Evolutionary conservation across 1,139 yeast species (phyloP), one percentile per base, ranked within the genome.

Genomic region (Geotrichum aggregatum): DNA sequence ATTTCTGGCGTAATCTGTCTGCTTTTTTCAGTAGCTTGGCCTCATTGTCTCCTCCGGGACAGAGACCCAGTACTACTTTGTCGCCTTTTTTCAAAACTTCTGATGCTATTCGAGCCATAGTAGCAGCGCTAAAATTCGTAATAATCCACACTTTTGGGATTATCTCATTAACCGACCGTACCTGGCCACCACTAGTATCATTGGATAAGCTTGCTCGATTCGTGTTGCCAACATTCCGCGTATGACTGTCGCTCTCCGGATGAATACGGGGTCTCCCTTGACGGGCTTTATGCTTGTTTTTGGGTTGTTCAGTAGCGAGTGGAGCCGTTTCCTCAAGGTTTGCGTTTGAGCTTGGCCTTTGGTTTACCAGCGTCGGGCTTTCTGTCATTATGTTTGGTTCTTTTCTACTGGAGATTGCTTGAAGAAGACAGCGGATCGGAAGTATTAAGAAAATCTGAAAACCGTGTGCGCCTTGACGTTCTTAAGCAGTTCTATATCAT

Each of bases 111-210:
- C 54, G 54, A 8, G 51, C 54, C 34, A 61, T 60, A 21, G 61
- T 42, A 30, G 59, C 61, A 21, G 56, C 52, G 22, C 54, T 50
- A 45, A 54, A 57, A 39, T 60, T 55, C 7, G 64, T 54, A 8
- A 62, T 59, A 14, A 62, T 42, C 64, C 64, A 62, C 30, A 62
- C 63, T 41, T 56, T 55, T 21, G 58, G 54, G n/a, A 50, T 47
- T 3, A 54, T 50, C 30, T 51, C 48, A 24, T 54, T 54, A 16
- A 54, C 56, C 11, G 48, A 44, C n/a, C 47, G 43, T n/a, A 13
- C 41, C 26, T 11, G 34, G 44, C 34, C 40, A 24, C 31, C 31
- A 31, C 26, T 48, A 18, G 34, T 11, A 6, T 24, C 41, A 36
- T 18, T 36, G 6, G 26, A 5, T 2, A 18, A 18, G 6, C 24